Percentiles rank a stretch among this genome's conserved stretches.
phyloP scores from a whole-genome alignment of 2,329 filamentous ascomycete species.

The Tolypocladium tropicale region DNA sequence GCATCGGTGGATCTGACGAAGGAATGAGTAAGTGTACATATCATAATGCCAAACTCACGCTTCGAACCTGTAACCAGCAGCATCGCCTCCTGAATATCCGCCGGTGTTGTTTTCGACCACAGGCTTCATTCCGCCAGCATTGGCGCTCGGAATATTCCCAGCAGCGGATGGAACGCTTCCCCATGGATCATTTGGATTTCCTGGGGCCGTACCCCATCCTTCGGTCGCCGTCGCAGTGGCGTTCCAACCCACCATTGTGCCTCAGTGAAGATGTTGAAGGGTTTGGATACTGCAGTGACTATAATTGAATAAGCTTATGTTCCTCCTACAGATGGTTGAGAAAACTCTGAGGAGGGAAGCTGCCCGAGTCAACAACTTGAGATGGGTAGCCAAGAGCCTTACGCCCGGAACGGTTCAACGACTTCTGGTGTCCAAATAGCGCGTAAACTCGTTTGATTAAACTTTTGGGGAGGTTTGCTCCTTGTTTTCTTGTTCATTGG shows the following conservation, averaged over 20 bases:
- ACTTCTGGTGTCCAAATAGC: too few relatives aligned
- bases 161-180: not conserved
- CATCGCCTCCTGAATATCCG: not conserved
- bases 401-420: too few relatives aligned
- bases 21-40: not conserved
- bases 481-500: too few relatives aligned
- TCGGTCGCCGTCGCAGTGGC: not conserved
- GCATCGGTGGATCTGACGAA: not conserved
- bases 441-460: too few relatives aligned
- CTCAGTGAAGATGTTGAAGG: not conserved
- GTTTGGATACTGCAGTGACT: not conserved
- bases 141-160: not conserved
- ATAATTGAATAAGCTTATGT: not conserved
- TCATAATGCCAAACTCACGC: not conserved
- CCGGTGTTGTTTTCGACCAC: not conserved
- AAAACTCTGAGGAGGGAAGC: not conserved
- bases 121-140: not conserved
- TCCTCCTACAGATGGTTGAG: not conserved
- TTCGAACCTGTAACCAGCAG: not conserved
- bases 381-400: too few relatives aligned
- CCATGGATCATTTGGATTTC: not conserved
- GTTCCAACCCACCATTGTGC: slow-evolving; percentile 2
- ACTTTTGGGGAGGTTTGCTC: too few relatives aligned
- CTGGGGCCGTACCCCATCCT: slow-evolving; percentile 1
- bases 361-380: not conserved